A percentile compares a stretch with the other conserved stretches of the same genome.
Evolutionary conservation across 352 stramenopile genomes (phyloP).

Genomic region (Globisporangium spiculum): DNA sequence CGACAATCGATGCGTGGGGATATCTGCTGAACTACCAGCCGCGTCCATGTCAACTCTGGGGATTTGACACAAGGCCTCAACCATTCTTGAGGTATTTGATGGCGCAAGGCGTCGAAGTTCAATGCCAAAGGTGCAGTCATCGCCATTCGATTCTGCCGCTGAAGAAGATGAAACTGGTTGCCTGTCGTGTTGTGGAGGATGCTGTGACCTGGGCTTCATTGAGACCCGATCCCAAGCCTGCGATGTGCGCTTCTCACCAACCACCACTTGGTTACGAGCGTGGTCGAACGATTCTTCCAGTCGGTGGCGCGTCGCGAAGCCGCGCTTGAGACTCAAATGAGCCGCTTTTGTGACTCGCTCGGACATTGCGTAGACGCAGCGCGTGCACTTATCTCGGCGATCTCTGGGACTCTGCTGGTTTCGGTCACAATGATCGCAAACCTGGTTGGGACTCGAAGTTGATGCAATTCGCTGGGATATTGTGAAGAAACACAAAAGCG

Average conservation of each 20-base stretch:
- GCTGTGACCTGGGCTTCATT: neutral
- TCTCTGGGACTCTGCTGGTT: neutral
- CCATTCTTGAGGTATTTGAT: neutral
- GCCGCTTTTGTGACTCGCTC: constrained; percentile 18
- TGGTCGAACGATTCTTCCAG: constrained; percentile 17
- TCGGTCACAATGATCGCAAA: constrained; percentile 1
- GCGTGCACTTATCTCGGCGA: neutral
- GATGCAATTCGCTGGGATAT: constrained; percentile 15
- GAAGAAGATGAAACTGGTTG: neutral
- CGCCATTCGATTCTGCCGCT: neutral
- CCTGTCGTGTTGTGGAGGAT: neutral
- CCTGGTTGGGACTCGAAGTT: neutral
- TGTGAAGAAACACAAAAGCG: neutral
- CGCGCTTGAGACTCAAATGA: constrained; percentile 13
- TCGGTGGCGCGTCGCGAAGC: neutral
- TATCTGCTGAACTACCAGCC: neutral
- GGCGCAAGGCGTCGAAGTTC: constrained; percentile 1
- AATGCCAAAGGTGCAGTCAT: neutral
- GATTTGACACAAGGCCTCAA: too few relatives aligned
- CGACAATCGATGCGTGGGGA: neutral
- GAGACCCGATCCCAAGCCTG: too few relatives aligned
- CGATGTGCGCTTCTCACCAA: neutral
- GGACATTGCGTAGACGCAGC: constrained; percentile 29
- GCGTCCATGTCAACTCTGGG: neutral
- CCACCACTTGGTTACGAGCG: neutral